Base-by-base conservation (phyloP, 2,329 filamentous ascomycete genomes). In the Lasiodiplodia sp. region DNA sequence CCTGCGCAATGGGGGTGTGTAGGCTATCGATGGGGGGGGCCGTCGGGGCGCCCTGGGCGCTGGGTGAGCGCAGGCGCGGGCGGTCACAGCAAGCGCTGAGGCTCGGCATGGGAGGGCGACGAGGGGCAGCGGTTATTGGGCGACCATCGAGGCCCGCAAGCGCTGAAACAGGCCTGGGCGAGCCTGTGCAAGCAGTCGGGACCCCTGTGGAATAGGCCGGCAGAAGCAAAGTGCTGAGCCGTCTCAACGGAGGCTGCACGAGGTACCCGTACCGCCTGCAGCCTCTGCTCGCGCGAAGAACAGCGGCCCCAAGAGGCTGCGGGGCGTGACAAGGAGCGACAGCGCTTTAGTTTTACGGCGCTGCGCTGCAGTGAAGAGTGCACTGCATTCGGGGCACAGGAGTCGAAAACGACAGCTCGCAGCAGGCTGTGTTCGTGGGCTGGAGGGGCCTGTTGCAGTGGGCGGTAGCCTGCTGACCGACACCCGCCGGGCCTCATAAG, bases 121-220 rank as follows among this genome's bases (percentile, higher is more conserved):
- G 53, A 12, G 18, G 40, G 23, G 25, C 5, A 28, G 21, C 25
- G 40, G 40, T n/a, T 16, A 25, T 34, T 62, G 40, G 58, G 58
- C 58, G 23, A 16, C 23, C 25, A 25, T 53, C 25, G 14, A 18
- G 51, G 44, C 44, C 44, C 34, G 16, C 25, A n/a, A 18, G 52
- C 28, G 52, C 52, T 56, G 52, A 56, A 34, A 56, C 52, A 34
- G 28, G 60, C 44, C 44, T 21, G 18, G 44, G 44, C 44, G 44
- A 47, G 53, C 51, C 51, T 53, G 25, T 21, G 12, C 51, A 53
- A 28, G 51, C 44, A n/a, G 18, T 47, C n/a, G 44, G 57, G 58
- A 44, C 58, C 60, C 34, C 37, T 47, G 44, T 37, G 40, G 38
- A 62, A 44, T 49, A 62, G 57, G 57, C 57, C 47, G 57, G 23